Evolutionary conservation across 805 yeast genomes (phyloP), one percentile per base, ranked within the genome.

Genomic region (Allodekkera sacchari): DNA sequence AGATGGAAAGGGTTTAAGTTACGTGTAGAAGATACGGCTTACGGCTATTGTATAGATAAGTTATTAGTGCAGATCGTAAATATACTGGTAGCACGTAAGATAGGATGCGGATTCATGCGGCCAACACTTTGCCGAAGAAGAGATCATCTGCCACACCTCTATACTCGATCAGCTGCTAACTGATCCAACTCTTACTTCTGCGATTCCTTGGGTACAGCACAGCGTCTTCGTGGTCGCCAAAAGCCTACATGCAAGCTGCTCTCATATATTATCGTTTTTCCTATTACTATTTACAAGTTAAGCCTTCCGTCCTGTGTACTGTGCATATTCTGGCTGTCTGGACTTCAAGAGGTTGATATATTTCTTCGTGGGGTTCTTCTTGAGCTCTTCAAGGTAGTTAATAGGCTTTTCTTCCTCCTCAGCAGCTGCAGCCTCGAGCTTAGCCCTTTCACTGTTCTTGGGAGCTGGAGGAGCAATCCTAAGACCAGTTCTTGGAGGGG

Each of bases 401-500:
- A 68, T 52, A 15, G 61, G 53, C 12, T 57, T 63, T 1, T 70
- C 68, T 17, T 29, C 35, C 19, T 41, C 15, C 6, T 29, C 32
- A 19, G 60, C 63, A 25, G 66, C 68, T 33, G 77, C 74, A 20
- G 66, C 51, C n/a, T n/a, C n/a, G n/a, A n/a, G n/a, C n/a, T n/a
- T n/a, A n/a, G n/a, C n/a, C n/a, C n/a, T n/a, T n/a, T n/a, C n/a
- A n/a, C n/a, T n/a, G n/a, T n/a, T n/a, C n/a, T n/a, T n/a, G n/a
- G n/a, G n/a, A n/a, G n/a, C n/a, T n/a, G n/a, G n/a, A n/a, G n/a
- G n/a, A n/a, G n/a, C n/a, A n/a, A n/a, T n/a, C 27, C 71, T 68
- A 36, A 83, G 61, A 15, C 95, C 84, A 10, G 79, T 78, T 61
- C 94, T 77, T 21, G 87, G 74, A 36, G 71, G 60, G 24, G 82